Conservation (phyloP, 2,329 filamentous ascomycete genomes). For the Septoria petroselini region DNA sequence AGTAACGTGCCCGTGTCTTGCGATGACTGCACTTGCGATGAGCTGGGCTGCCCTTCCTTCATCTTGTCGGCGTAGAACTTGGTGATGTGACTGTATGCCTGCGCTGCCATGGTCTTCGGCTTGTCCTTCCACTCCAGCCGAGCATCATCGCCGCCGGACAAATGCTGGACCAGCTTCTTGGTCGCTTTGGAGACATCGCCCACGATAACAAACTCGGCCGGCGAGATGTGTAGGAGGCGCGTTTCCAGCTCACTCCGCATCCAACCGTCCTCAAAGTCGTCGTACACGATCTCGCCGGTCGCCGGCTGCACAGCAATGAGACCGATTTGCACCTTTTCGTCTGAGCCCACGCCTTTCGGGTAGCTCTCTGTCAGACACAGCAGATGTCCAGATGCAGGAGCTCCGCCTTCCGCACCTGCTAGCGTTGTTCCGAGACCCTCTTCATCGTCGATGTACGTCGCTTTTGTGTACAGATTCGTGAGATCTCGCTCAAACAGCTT, state of each 20-base stretch:
- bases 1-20: constrained; percentile 59
- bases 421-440: constrained; percentile 66
- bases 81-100: constrained; percentile 84
- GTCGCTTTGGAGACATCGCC: constrained; percentile 86
- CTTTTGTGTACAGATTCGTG: constrained; percentile 96
- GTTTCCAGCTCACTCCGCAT: constrained; percentile 97
- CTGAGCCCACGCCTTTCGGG: constrained; percentile 74
- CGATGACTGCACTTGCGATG: constrained; percentile 45
- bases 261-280: constrained; percentile 94
- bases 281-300: constrained; percentile 93
- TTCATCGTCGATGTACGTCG: constrained; percentile 92
- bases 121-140: constrained; percentile 77
- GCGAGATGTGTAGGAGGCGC: constrained; percentile 87
- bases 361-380: constrained; percentile 86
- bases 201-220: constrained; percentile 91
- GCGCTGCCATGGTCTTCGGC: constrained; percentile 75
- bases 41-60: constrained; percentile 48
- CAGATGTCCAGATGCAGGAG: constrained; percentile 74
- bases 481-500: constrained; percentile 87
- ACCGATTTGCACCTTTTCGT: constrained; percentile 90
- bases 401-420: constrained; percentile 54
- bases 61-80: constrained; percentile 89
- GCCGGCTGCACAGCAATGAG: constrained; percentile 92
- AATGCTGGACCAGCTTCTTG: constrained; percentile 84
- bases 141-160: constrained; percentile 84